Evolutionary conservation across 306 rosid species (phyloP), one percentile per base, ranked within the genome.

Genomic region (Biancaea sappan): DNA sequence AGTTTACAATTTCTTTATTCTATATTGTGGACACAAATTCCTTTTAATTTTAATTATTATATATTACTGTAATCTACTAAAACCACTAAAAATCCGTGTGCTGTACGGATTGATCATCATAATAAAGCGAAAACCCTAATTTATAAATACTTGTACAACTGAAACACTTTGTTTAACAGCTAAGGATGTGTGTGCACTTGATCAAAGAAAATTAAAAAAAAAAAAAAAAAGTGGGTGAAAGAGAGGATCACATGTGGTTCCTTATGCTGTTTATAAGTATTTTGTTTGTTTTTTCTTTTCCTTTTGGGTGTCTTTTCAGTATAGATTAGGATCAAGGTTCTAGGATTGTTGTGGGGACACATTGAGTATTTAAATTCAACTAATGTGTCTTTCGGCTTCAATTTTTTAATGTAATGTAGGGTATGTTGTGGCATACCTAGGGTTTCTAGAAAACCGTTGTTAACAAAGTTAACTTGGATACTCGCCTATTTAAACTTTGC

Each of bases 401-500:
- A 13, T 59, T 71, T 64, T 60, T 70, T 74, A 76, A 71, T 61
- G 68, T 14, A 44, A 25, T 56, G 73, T 56, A 66, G 79, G 66
- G 53, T 74, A 63, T 84, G 82, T 71, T 66, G 77, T 81, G 86
- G 81, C 83, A 61, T 70, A 64, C 29, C 81, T 58, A 44, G 6
- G 59, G 69, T 58, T 87, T 87, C 90, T 84, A 87, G 96, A 90
- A 83, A 67, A 71, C 54, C 75, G 44, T 65, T 51, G 2, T 69
- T 66, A 35, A 28, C 71, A 52, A n/a, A n/a, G 10, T 2, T 32
- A 61, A 46, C 50, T 32, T 76, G 15, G 28, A 66, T 35, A 38
- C 34, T 63, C 58, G 44, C n/a, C 52, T 59, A 59, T 69, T 70
- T n/a, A 77, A 57, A 65, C 62, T 72, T 76, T 21, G 48, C 75